A percentile compares a stretch with the other conserved stretches of the same genome.
Evolutionary conservation across 305 asterid genomes (phyloP).

Genomic region (Petunia hybrid): DNA sequence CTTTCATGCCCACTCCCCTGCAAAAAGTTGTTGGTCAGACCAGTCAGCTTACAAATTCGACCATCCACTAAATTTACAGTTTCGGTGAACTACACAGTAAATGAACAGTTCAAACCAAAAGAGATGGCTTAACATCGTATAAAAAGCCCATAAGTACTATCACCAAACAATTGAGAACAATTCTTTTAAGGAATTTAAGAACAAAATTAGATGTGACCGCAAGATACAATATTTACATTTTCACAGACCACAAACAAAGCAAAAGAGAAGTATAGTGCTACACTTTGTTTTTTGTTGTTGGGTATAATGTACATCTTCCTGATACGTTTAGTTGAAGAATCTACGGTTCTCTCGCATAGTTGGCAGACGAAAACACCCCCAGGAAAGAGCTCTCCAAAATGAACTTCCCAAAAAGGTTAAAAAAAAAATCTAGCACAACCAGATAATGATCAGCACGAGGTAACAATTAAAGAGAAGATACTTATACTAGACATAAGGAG

Average conservation of each 20-base stretch:
- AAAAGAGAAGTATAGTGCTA: too few species aligned
- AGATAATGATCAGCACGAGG: neutral
- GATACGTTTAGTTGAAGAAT: neutral
- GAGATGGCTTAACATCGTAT: constrained; percentile 23
- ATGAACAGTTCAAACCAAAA: neutral
- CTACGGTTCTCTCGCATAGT: neutral
- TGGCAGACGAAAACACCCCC: neutral
- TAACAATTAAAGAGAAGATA: neutral
- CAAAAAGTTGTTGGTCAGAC: constrained; percentile 3
- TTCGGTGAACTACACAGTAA: constrained; percentile 6
- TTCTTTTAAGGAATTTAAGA: too few species aligned
- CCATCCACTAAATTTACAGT: constrained; percentile 23
- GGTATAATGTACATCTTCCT: neutral
- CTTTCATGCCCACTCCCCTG: constrained; percentile 60
- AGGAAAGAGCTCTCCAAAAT: neutral
- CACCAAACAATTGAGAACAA: too few species aligned
- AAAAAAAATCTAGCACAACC: neutral
- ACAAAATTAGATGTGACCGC: neutral
- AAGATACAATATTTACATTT: neutral
- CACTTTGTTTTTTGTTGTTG: too few species aligned
- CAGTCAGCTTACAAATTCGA: constrained; percentile 17
- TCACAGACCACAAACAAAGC: neutral
- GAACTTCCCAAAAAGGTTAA: neutral
- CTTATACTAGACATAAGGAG: neutral
- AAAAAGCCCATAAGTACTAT: constrained; percentile 3